Evolutionary conservation across 2,329 filamentous ascomycete species (phyloP).

Genomic region (Didymella arachidicola): DNA sequence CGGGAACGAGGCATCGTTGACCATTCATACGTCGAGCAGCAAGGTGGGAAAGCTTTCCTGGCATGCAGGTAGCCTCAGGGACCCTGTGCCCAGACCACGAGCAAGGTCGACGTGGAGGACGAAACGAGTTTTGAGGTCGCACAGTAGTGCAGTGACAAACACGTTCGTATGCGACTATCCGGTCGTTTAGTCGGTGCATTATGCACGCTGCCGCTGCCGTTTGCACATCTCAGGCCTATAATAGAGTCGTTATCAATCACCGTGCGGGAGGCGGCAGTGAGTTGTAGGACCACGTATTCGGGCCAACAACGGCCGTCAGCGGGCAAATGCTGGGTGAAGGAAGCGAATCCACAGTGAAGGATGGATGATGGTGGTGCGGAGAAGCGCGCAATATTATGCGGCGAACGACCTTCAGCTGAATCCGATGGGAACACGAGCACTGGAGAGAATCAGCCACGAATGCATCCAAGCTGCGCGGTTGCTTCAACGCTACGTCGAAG

Average conservation of each 20-base stretch:
- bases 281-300: constrained; percentile 2
- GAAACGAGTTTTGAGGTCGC: constrained; percentile 11
- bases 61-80: constrained; percentile 10
- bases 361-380: constrained; percentile 13
- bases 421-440: constrained; percentile 10
- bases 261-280: background rate
- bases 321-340: background rate
- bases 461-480: constrained; percentile 16
- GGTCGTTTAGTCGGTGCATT: constrained; percentile 6
- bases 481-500: constrained; percentile 3
- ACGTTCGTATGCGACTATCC: constrained; percentile 14
- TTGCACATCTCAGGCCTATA: constrained; percentile 8
- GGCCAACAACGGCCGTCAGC: constrained; percentile 2
- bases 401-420: constrained; percentile 5
- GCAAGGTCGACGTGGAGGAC: constrained; percentile 14
- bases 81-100: constrained; percentile 14
- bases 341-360: background rate
- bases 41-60: constrained; percentile 6
- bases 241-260: constrained; percentile 5
- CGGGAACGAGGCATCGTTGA: constrained; percentile 7
- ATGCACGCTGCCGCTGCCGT: constrained; percentile 18
- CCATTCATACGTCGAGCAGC: constrained; percentile 6
- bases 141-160: constrained; percentile 16
- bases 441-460: constrained; percentile 5
- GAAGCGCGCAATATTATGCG: constrained; percentile 17